Conservation (phyloP, 768 basidiomycete genomes). For the Psilocybe cyanescens region DNA sequence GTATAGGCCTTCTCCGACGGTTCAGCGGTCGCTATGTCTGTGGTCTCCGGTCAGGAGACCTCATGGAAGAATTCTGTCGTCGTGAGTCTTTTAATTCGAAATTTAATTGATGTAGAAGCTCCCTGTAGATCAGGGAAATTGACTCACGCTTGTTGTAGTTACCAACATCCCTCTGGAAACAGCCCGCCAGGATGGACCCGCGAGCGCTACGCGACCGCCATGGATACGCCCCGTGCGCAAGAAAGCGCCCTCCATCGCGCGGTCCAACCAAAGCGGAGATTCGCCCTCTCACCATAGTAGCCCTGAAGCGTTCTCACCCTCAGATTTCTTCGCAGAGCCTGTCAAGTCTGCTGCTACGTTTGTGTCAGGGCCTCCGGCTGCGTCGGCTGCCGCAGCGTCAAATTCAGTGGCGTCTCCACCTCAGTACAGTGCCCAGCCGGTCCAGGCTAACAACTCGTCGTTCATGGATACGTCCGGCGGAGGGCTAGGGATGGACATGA, state of each 20-base stretch:
- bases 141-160: conserved; percentile 41
- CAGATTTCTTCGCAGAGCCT: conserved; percentile 66
- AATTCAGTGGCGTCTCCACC: conserved; percentile 18
- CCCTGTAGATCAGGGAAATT: conserved; percentile 3
- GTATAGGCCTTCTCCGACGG: conserved; percentile 82
- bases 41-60: conserved; percentile 86
- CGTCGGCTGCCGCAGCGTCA: conserved; percentile 19
- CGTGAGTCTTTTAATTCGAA: conserved; percentile 42
- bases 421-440: conserved; percentile 19
- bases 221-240: conserved; percentile 92
- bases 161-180: conserved; percentile 88
- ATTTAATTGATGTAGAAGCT: conserved; percentile 1
- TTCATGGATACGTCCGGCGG: conserved; percentile 40
- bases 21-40: conserved; percentile 94
- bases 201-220: conserved; percentile 64
- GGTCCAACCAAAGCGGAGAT: conserved; percentile 46
- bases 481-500: conserved; percentile 48
- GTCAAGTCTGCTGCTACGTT: conserved; percentile 31
- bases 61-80: conserved; percentile 95
- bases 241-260: conserved; percentile 57
- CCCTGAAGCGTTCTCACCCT: conserved; percentile 67
- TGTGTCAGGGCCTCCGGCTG: conserved; percentile 23
- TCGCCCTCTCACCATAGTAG: conserved; percentile 57
- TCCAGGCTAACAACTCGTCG: conserved; percentile 22
- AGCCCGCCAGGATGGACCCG: conserved; percentile 50